Percentiles rank a stretch among this genome's conserved stretches.
phyloP scores from a whole-genome alignment of 73 alveolate genomes.

The Paramecium sexaurelia region DNA sequence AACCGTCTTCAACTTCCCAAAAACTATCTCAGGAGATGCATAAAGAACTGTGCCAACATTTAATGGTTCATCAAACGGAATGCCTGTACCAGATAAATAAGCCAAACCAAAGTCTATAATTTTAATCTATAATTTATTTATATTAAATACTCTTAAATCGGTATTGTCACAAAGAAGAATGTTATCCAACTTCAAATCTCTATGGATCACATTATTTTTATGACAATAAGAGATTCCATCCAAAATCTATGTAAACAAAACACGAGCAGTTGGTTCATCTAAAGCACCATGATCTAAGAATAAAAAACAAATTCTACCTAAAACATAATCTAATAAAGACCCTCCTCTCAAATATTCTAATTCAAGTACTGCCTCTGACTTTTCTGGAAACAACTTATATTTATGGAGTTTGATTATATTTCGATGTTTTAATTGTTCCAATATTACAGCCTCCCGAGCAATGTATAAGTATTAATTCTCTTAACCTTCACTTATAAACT shows the following conservation, averaged over 20 bases:
- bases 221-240: slow-evolving; percentile 16
- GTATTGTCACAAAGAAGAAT: neutral
- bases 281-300: slow-evolving; percentile 8
- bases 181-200: slow-evolving; percentile 45
- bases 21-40: slow-evolving; percentile 70
- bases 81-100: slow-evolving; percentile 12
- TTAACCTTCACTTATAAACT: neutral
- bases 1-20: slow-evolving; percentile 53
- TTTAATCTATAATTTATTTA: neutral
- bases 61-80: slow-evolving; percentile 47
- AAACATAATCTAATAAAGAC: slow-evolving; percentile 79
- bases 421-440: slow-evolving; percentile 47
- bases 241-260: neutral
- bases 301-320: neutral
- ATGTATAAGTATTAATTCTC: neutral
- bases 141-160: neutral
- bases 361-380: slow-evolving; percentile 56
- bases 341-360: slow-evolving; percentile 91
- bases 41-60: slow-evolving; percentile 73
- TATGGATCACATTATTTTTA: neutral
- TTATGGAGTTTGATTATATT: slow-evolving; percentile 34
- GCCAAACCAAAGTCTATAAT: slow-evolving; percentile 6
- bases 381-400: slow-evolving; percentile 4
- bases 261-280: slow-evolving; percentile 10
- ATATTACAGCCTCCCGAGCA: slow-evolving; percentile 57